These are phyloP conservation scores for Chlorella variabilis DNA, from an alignment of 163 green algal species.

Conservation along the genomic window DNA sequence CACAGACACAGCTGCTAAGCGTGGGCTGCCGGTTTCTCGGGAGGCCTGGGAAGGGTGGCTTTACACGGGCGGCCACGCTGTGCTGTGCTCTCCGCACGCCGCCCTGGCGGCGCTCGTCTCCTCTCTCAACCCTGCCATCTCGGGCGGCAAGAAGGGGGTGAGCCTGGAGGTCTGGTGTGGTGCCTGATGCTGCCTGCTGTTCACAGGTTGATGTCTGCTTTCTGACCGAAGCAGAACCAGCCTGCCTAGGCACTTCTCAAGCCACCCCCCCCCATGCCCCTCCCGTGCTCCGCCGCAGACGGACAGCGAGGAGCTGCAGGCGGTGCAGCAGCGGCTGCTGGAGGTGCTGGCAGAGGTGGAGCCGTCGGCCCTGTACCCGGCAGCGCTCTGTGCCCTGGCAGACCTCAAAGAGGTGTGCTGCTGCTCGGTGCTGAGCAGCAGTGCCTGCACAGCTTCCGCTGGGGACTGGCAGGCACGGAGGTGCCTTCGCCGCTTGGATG, in stretches of 20 bases:
- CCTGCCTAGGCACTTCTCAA: too few relatives aligned
- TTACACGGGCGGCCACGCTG: slow-evolving; percentile 55
- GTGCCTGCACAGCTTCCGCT: neutral
- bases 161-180: too few relatives aligned
- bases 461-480: neutral
- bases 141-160: slow-evolving; percentile 18
- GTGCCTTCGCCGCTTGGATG: neutral
- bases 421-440: neutral
- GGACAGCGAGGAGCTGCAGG: slow-evolving; percentile 37
- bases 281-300: neutral
- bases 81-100: slow-evolving; percentile 46
- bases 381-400: slow-evolving; percentile 43
- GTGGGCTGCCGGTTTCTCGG: slow-evolving; percentile 40
- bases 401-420: slow-evolving; percentile 44
- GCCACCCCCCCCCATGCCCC: neutral
- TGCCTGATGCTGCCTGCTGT: too few relatives aligned
- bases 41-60: slow-evolving; percentile 58
- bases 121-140: slow-evolving; percentile 46
- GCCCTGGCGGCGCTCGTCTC: slow-evolving; percentile 48
- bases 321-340: slow-evolving; percentile 48
- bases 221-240: too few relatives aligned
- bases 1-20: slow-evolving; percentile 51
- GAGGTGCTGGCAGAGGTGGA: slow-evolving; percentile 12
- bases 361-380: slow-evolving; percentile 48
- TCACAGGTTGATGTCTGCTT: too few relatives aligned